These are phyloP conservation scores for Xenoacremonium recifei DNA, from an alignment of 2,329 filamentous ascomycete species.

Conservation along the genomic window DNA sequence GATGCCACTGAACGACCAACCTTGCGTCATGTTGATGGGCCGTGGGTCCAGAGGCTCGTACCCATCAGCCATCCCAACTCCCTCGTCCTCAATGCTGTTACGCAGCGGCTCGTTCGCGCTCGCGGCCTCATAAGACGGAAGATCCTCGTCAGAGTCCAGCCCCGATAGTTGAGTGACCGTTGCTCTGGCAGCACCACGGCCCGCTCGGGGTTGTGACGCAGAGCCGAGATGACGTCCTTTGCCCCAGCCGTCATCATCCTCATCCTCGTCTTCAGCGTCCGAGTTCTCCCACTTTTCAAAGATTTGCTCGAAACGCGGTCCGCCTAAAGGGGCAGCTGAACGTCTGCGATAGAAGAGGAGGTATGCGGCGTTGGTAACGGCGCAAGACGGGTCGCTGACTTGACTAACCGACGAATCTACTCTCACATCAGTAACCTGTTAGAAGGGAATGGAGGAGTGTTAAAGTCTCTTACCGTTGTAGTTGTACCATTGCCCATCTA, in stretches of 20 bases:
- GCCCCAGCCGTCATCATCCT: slow-evolving; percentile 58
- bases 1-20: slow-evolving; percentile 48
- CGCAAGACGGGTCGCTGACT: slow-evolving; percentile 56
- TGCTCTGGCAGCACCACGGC: slow-evolving; percentile 50
- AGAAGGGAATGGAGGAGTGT: background rate
- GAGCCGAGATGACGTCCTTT: slow-evolving; percentile 84
- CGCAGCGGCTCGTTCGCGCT: slow-evolving; percentile 30
- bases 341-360: slow-evolving; percentile 93
- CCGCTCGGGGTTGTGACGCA: slow-evolving; percentile 61
- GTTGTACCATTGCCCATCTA: slow-evolving; percentile 88
- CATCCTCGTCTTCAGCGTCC: slow-evolving; percentile 40
- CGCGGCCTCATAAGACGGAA: slow-evolving; percentile 31
- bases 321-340: slow-evolving; percentile 74
- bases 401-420: slow-evolving; percentile 73
- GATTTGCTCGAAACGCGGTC: slow-evolving; percentile 70
- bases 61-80: slow-evolving; percentile 38
- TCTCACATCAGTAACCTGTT: slow-evolving; percentile 41
- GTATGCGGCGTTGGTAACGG: slow-evolving; percentile 79
- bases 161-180: slow-evolving; percentile 26
- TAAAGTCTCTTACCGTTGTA: slow-evolving; percentile 74
- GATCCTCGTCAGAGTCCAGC: slow-evolving; percentile 27
- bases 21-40: slow-evolving; percentile 33
- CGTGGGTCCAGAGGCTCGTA: slow-evolving; percentile 27
- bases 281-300: slow-evolving; percentile 60
- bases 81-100: slow-evolving; percentile 50